Evolutionary conservation across 1,139 yeast genomes (phyloP), one percentile per base, ranked within the genome.

Genomic region (Lizanozyma gosingica): DNA sequence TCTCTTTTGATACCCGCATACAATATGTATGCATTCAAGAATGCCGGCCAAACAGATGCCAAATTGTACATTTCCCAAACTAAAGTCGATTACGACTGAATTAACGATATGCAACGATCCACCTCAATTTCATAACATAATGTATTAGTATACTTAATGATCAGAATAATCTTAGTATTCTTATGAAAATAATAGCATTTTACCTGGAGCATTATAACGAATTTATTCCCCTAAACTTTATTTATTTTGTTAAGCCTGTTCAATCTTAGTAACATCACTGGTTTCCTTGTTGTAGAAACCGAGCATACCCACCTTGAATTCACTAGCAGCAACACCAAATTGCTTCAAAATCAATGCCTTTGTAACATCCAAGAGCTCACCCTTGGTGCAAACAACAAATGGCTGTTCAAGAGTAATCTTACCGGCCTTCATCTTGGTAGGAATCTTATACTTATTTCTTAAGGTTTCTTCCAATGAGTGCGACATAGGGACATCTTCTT

Each of bases 401-500:
- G 94, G 94, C 48, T 80, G 78, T 33, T 76, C 78, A 41, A 92
- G 65, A 41, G 77, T 71, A 47, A 92, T 83, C 61, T 90, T 90
- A 59, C 99, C 99, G 38, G 80, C 73, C 60, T 84, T 85, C 52
- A 92, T 83, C 56, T 78, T 83, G 6, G 97, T 90, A 48, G 98
- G 97, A 54, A 94, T 80, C 57, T 92, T 92, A 52, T 80, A 80
- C 57, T 83, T 83, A 60, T 80, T 84, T 70, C 98, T 81, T 54
- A 92, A 65, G 36, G 95, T 86, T 52, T 88, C 87, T 65, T 92
- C 98, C 64, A 94, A 72, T 4, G 97, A 87, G 59, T 92, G 98
- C 11, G 94, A 83, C 86, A 92, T 80, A 52, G 97, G 96, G 16
- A 92, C 92, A 61, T 92, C 99, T 51, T 92, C 97, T 58, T 88